These are phyloP conservation scores for Candida saitoana DNA, from an alignment of 805 yeast genomes.

Conservation along the genomic window DNA sequence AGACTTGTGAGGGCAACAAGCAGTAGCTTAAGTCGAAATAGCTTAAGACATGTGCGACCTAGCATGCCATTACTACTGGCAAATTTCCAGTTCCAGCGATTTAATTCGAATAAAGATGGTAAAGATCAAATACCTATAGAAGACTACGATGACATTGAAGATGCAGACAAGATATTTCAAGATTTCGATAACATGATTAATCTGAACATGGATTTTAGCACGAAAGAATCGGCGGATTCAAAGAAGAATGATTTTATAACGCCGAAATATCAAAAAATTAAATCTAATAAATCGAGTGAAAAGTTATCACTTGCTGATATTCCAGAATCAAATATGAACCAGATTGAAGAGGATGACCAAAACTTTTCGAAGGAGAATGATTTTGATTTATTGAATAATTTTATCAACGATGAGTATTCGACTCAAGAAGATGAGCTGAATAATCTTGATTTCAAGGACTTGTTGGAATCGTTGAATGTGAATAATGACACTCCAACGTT, in stretches of 20 bases:
- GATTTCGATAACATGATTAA: slow-evolving; percentile 1
- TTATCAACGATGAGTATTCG: neutral
- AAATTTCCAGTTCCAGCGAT: neutral
- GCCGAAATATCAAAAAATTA: too few relatives aligned
- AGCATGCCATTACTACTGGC: neutral
- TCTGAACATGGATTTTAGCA: too few relatives aligned
- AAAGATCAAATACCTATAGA: too few relatives aligned
- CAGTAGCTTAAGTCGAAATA: neutral
- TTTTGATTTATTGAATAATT: slow-evolving; percentile 2
- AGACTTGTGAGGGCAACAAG: neutral
- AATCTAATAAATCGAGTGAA: too few relatives aligned
- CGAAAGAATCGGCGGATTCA: too few relatives aligned
- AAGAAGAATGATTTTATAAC: too few relatives aligned
- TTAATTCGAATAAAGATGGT: neutral
- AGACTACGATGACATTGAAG: neutral
- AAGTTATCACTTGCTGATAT: too few relatives aligned
- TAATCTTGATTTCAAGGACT: neutral
- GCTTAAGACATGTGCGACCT: neutral
- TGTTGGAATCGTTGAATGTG: neutral
- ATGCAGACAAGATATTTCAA: neutral
- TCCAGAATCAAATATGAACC: too few relatives aligned
- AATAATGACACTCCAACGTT: neutral
- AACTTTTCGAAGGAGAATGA: neutral
- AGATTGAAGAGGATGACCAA: too few relatives aligned
- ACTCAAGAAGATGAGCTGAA: neutral